Evolutionary conservation across 1,139 yeast species (phyloP), one percentile per base, ranked within the genome.

Genomic region (Scheffersomyces titani): DNA sequence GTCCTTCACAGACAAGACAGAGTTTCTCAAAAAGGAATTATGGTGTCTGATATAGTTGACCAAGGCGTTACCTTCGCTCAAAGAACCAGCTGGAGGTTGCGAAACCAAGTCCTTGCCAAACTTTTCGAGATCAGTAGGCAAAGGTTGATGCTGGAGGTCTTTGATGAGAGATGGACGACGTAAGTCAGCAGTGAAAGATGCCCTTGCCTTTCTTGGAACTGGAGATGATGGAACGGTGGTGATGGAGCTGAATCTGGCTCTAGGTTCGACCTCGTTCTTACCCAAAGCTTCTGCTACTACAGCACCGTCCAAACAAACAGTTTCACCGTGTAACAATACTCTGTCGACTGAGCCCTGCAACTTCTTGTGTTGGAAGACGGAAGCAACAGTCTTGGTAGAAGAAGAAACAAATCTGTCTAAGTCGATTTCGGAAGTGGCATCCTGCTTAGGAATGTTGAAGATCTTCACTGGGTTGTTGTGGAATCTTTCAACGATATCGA

Each of bases 21-120:
- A 90, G 74, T 88, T 88, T 72, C 97, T 86, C 72, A 92, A 82
- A 85, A 93, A 94, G 61, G 97, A 91, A 74, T 93, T 93, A 79
- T 90, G 85, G 65, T 82, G 76, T 74, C 96, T 87, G 69, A 94
- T 86, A 74, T 88, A 85, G 61, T 88, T 85, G 63, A 86, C 81
- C 66, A 93, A 83, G 49, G 96, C 93, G 62, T 83, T 86, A 62
- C 94, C 90, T 64, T 94, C 92, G 49, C 90, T 82, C 60, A 90
- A 80, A 69, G 90, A 83, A 55, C 83, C 75, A 55, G 76, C 64
- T 63, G 92, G 90, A 63, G 89, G 89, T 60, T 86, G 88, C 50
- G 92, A 87, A 71, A 89, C 93, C 68, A 89, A 79, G 65, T 85
- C 88, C 54, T 90, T 83, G 60, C 90, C 90, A 62, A 87, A 79